A percentile compares a stretch with the other conserved stretches of the same genome.
These are phyloP conservation scores for Trichoderma sp. DNA, from an alignment of 2,329 filamentous ascomycete species.

Conservation along the genomic window DNA sequence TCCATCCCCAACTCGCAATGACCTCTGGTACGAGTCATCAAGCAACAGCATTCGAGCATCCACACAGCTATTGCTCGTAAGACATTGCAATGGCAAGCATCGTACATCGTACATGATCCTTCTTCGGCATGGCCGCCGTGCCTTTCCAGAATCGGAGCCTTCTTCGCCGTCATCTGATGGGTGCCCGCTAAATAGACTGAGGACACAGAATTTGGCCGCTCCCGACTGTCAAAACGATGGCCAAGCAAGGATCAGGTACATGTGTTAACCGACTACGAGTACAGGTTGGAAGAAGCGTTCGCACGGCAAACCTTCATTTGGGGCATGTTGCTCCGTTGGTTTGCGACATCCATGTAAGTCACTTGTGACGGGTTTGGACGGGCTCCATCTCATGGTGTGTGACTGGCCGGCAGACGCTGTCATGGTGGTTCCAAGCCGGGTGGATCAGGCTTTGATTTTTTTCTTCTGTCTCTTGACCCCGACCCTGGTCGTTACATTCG, in stretches of 20 bases:
- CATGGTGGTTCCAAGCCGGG: conserved; percentile 2
- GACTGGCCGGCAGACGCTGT: not conserved
- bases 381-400: not conserved
- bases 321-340: not conserved
- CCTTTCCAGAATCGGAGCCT: not conserved
- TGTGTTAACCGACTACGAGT: not conserved
- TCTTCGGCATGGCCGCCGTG: not conserved
- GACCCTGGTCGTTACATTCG: not conserved
- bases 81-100: not conserved
- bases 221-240: not conserved
- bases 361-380: not conserved
- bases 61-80: not conserved
- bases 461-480: not conserved
- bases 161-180: not conserved
- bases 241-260: not conserved
- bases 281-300: not conserved
- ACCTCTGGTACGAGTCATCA: not conserved
- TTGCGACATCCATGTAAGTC: conserved; percentile 3
- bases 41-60: not conserved
- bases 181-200: not conserved
- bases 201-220: not conserved
- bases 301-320: not conserved
- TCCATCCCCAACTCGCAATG: not conserved
- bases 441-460: not conserved
- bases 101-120: not conserved